Evolutionary conservation across 2,329 filamentous ascomycete genomes (phyloP).

Genomic region (Raffaelea albimanens): DNA sequence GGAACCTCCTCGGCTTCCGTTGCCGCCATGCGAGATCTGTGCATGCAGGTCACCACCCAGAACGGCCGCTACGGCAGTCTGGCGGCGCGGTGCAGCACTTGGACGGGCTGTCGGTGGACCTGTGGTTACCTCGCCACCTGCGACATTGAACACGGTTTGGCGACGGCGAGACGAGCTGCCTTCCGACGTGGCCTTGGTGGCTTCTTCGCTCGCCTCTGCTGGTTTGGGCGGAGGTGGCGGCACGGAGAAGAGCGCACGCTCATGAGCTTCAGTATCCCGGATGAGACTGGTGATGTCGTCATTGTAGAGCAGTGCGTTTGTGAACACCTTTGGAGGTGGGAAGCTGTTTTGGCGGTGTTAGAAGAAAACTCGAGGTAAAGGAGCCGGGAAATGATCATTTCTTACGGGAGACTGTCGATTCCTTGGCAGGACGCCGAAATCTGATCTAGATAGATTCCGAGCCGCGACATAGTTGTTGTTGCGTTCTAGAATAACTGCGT

Average conservation of each 20-base stretch:
- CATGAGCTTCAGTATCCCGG: conserved; percentile 88
- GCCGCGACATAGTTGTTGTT: conserved; percentile 50
- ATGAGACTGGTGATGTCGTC: conserved; percentile 93
- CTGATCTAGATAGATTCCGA: conserved; percentile 65
- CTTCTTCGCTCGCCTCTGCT: conserved; percentile 10
- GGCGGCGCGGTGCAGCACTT: conserved; percentile 47
- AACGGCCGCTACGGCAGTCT: conserved; percentile 83
- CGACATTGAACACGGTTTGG: conserved; percentile 58
- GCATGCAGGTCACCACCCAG: conserved; percentile 81
- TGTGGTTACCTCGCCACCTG: conserved; percentile 52
- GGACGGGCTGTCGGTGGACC: conserved; percentile 35
- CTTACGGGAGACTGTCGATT: conserved; percentile 66
- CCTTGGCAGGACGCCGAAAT: conserved; percentile 67
- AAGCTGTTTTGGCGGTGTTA: conserved; percentile 48
- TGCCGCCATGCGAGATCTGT: conserved; percentile 54
- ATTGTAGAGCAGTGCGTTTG: conserved; percentile 78
- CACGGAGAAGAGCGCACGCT: conserved; percentile 89
- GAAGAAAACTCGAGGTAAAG: not conserved
- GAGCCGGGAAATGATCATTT: not conserved
- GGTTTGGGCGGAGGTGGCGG: conserved; percentile 54
- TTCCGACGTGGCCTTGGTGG: conserved; percentile 21
- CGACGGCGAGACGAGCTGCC: conserved; percentile 32
- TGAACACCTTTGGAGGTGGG: conserved; percentile 85
- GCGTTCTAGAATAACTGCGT: not conserved
- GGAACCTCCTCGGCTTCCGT: conserved; percentile 37